Base-by-base conservation (phyloP, 2,329 filamentous ascomycete species). In the Microsporum audouinii region DNA sequence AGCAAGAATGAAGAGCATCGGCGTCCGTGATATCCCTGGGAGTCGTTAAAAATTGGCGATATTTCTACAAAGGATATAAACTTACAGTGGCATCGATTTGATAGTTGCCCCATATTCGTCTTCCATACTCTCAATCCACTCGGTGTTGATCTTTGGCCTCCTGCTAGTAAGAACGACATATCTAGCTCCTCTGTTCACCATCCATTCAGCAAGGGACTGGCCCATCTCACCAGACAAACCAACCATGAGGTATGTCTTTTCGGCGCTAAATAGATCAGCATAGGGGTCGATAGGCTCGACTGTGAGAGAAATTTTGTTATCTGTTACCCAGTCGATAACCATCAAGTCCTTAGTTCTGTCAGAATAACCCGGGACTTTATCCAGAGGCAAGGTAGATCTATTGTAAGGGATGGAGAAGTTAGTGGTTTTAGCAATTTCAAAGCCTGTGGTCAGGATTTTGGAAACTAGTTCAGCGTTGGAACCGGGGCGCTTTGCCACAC, bases 191-290 rank as follows among this genome's bases (percentile, higher is more conserved):
- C 65, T 61, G 3, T 45, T 33, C 6, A 68, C 63, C 71, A 74
- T 71, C 69, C 68, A 74, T 10, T 66, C 55, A 47, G 62, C 65
- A 31, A 73, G 38, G 3, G 70, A 72, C 17, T 65, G 66, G 17
- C 72, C 72, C 31, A 73, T 62, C 23, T 47, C 65, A 31, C 71
- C 70, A 31, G 65, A 66, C 2, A 71, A 60, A 36, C 72, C 71
- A 31, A 70, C 63, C 10, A 75, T 61, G 29, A 68, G 61, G 60
- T 73, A 74, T 2, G 71, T 71, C 57, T 68, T 70, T 23, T 70
- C 33, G 7, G 55, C 53, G 12, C 27, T 58, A 14, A 58, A 58
- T 5, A 58, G 56, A 12, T 39, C 23, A 39, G 14, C 17, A 8
- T 56, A 34, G 10, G 56, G 23, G 34, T 58, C 56, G 6, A 58